Evolutionary conservation across 352 stramenopile genomes (phyloP), one percentile per base, ranked within the genome.

Genomic region (Phytophthora sansomeana): DNA sequence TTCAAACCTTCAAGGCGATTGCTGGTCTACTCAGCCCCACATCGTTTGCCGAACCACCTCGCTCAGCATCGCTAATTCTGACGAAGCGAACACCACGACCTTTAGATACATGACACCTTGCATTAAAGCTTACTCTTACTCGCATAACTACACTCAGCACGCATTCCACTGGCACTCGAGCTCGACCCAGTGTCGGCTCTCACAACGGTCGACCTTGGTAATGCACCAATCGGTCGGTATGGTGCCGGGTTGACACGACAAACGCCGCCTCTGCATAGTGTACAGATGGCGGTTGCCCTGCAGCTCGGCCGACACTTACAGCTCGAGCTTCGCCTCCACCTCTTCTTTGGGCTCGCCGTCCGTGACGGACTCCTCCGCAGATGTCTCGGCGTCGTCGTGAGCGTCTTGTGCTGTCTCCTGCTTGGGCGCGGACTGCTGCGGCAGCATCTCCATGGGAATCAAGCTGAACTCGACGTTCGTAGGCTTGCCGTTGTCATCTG

Each of bases 401-500:
- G n/a, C n/a, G n/a, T n/a, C n/a, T n/a, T n/a, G n/a, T n/a, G n/a
- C n/a, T n/a, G n/a, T n/a, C n/a, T n/a, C n/a, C n/a, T n/a, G n/a
- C n/a, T n/a, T n/a, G n/a, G n/a, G n/a, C n/a, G n/a, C n/a, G n/a
- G n/a, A n/a, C 36, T 44, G 62, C 55, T 72, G 49, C 53, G 16
- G 32, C 35, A 66, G 30, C 35, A 39, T 39, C 30, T 77, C 75
- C 4, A 81, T 46, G 0, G 81, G 79, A 32, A 90, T 81, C 17
- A 90, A 17, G 36, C 77, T 88, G 59, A 88, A 85, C 74, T 91
- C 82, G n/a, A 91, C 69, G 58, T 86, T 82, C 33, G 54, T 77
- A 9, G 73, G 49, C 56, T 91, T 87, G 51, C 77, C 67, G 38
- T 54, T 61, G 26, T 85, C 78, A 44, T 88, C 82, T 21, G 74